Conservation (phyloP, 805 yeast species). For the Candida coleopterorum region DNA sequence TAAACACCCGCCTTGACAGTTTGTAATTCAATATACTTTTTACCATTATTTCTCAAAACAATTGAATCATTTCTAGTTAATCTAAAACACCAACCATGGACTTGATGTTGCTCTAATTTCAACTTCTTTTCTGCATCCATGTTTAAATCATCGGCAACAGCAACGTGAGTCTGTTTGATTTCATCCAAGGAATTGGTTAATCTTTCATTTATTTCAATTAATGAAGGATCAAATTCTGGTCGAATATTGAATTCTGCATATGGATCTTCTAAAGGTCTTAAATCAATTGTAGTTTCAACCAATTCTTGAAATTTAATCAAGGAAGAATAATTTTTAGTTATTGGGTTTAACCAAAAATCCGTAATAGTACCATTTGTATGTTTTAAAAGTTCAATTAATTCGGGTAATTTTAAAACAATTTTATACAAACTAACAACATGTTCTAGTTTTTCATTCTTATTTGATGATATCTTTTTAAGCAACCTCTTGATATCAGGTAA, state of each 20-base stretch:
- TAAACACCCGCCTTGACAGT: conserved; percentile 95
- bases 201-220: conserved; percentile 54
- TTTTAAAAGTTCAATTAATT: conserved; percentile 48
- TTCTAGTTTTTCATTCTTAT: conserved; percentile 62
- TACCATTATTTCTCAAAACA: conserved; percentile 53
- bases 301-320: conserved; percentile 72
- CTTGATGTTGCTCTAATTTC: conserved; percentile 81
- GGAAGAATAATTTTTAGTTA: conserved; percentile 45
- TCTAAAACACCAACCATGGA: conserved; percentile 93
- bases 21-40: conserved; percentile 69
- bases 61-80: conserved; percentile 87
- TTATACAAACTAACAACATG: conserved; percentile 90
- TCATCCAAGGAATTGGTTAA: conserved; percentile 50
- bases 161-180: conserved; percentile 57
- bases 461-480: conserved; percentile 53
- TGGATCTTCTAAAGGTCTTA: conserved; percentile 68
- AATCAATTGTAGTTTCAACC: conserved; percentile 88
- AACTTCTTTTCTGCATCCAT: conserved; percentile 85
- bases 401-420: conserved; percentile 67
- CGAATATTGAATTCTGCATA: conserved; percentile 69
- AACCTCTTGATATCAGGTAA: conserved; percentile 83
- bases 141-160: conserved; percentile 67
- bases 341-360: conserved; percentile 55
- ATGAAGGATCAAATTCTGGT: conserved; percentile 82
- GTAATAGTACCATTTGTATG: conserved; percentile 17